These are phyloP conservation scores for Haplosporangium sp. DNA, from an alignment of 371 early-diverging fungal genomes.

Conservation along the genomic window DNA sequence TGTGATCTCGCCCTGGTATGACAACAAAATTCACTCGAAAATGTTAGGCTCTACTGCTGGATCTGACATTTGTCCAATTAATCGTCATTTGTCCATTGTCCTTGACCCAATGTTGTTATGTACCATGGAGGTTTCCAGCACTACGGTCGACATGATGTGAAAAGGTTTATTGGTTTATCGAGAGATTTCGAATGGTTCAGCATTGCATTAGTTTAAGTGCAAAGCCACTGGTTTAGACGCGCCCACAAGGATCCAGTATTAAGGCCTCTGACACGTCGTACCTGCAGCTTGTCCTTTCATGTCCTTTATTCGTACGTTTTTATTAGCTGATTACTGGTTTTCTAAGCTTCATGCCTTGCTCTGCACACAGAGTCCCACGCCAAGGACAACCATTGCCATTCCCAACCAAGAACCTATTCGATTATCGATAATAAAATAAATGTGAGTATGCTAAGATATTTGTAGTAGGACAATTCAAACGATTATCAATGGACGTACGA, in stretches of 20 bases:
- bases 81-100: background rate
- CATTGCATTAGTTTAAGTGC: too few species aligned
- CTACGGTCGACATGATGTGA: constrained; percentile 56
- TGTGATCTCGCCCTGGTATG: constrained; percentile 64
- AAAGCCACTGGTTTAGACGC: too few species aligned
- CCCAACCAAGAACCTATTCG: constrained; percentile 70
- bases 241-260: too few species aligned
- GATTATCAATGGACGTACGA: constrained; percentile 34
- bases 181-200: too few species aligned
- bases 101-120: background rate
- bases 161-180: too few species aligned
- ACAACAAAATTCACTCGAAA: background rate
- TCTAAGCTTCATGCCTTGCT: constrained; percentile 44
- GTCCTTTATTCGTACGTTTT: too few species aligned
- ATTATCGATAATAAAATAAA: background rate
- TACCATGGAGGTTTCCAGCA: constrained; percentile 72
- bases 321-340: background rate
- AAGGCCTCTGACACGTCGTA: too few species aligned
- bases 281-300: too few species aligned
- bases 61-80: background rate
- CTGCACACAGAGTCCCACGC: constrained; percentile 75
- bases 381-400: constrained; percentile 71
- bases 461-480: too few species aligned
- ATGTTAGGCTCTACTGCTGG: background rate
- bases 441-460: too few species aligned